phyloP scores from a whole-genome alignment of 352 stramenopile species.

The Pythium plurisporium region DNA sequence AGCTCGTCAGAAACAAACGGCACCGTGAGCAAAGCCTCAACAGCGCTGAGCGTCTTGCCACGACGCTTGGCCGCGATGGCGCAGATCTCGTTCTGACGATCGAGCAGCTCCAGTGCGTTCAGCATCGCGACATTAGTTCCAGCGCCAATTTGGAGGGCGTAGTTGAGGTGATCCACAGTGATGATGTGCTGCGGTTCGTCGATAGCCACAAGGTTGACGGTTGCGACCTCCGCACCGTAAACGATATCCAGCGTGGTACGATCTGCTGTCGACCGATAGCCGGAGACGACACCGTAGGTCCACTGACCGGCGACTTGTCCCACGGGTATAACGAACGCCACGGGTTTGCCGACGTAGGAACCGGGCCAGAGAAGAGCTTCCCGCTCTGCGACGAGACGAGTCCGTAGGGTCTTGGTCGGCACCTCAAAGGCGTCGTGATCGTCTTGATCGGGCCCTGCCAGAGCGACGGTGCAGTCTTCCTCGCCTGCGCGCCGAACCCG shows the following conservation, averaged over 20 bases:
- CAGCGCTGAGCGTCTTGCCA: neutral
- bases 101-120: neutral
- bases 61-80: neutral
- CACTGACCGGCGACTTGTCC: neutral
- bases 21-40: neutral
- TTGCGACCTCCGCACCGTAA: neutral
- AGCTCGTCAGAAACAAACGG: neutral
- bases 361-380: neutral
- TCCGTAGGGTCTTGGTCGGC: neutral
- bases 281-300: neutral
- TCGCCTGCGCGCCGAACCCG: neutral
- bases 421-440: neutral
- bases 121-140: neutral
- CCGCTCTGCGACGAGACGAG: neutral
- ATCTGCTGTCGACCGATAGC: neutral
- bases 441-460: neutral
- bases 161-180: neutral
- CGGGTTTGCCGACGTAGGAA: neutral
- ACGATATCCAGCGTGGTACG: neutral
- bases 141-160: neutral
- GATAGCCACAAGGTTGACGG: neutral
- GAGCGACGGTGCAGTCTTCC: neutral
- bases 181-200: neutral
- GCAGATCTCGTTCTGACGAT: neutral
- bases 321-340: neutral